Conservation (phyloP, 176 grass and related monocot genomes). For the Cenchrus purpureus region DNA sequence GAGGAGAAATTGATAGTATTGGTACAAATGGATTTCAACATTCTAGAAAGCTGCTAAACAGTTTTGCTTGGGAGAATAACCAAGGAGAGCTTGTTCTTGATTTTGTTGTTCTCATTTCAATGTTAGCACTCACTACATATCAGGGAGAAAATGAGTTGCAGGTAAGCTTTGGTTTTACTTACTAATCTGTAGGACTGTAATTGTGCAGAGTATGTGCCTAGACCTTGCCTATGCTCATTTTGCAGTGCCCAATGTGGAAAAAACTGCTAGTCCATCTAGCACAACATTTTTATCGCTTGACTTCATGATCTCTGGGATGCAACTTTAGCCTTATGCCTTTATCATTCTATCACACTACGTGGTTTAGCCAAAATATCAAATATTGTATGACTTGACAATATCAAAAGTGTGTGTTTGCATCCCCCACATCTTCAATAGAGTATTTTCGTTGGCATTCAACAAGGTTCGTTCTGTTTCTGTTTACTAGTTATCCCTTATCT, state of each 20-base stretch:
- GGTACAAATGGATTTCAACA: conserved; percentile 51
- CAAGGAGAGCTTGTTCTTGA: conserved; percentile 91
- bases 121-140: conserved; percentile 77
- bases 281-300: conserved; percentile 16
- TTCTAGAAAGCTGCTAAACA: conserved; percentile 82
- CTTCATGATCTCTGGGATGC: conserved; percentile 21
- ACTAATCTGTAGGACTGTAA: conserved; percentile 12
- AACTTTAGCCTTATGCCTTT: neutral
- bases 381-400: conserved; percentile 7
- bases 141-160: conserved; percentile 92
- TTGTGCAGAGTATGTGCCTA: conserved; percentile 15
- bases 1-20: conserved; percentile 49
- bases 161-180: conserved; percentile 50
- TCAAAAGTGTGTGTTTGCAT: neutral
- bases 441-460: conserved; percentile 18
- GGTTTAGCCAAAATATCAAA: conserved; percentile 34
- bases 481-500: conserved; percentile 33
- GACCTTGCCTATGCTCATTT: conserved; percentile 7
- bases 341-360: neutral
- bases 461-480: conserved; percentile 16
- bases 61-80: conserved; percentile 92
- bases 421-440: neutral
- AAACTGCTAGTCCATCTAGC: neutral
- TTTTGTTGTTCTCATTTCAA: conserved; percentile 80
- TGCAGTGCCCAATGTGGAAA: conserved; percentile 30